A percentile compares a stretch with the other conserved stretches of the same genome.
Conservation (phyloP, 495 filamentous ascomycete genomes). For the Penicillium angulare region DNA sequence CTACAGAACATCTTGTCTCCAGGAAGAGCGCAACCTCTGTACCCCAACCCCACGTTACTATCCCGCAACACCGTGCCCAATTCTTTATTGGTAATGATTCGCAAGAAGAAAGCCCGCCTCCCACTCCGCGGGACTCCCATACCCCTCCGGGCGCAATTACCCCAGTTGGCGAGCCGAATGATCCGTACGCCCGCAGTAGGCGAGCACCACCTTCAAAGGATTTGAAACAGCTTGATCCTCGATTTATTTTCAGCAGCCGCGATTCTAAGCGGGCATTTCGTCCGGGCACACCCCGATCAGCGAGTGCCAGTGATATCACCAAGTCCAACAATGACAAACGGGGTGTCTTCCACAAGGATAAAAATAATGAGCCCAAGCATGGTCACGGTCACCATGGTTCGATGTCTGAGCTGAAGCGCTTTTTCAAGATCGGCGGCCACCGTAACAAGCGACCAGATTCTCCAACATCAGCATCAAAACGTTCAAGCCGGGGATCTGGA, state of each 20-base stretch:
- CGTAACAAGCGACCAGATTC: conserved; percentile 67
- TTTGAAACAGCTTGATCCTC: conserved; percentile 68
- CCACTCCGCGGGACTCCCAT: conserved; percentile 55
- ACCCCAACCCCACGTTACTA: conserved; percentile 28
- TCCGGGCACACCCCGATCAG: conserved; percentile 40
- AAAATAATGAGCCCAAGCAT: conserved; percentile 47
- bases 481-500: conserved; percentile 46
- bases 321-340: conserved; percentile 41
- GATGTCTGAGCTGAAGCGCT: conserved; percentile 92
- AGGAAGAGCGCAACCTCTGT: conserved; percentile 41
- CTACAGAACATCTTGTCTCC: conserved; percentile 39
- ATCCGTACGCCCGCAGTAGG: conserved; percentile 83
- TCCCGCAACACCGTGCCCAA: conserved; percentile 60
- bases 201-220: conserved; percentile 70
- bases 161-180: conserved; percentile 76
- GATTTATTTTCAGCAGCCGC: conserved; percentile 75
- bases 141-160: conserved; percentile 70
- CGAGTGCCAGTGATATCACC: conserved; percentile 46
- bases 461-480: conserved; percentile 46
- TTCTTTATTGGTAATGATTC: conserved; percentile 74
- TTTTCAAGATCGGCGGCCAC: conserved; percentile 74
- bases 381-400: conserved; percentile 61
- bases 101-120: conserved; percentile 51
- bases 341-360: conserved; percentile 45
- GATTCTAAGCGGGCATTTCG: conserved; percentile 50